Evolutionary conservation across 2,329 filamentous ascomycete species (phyloP).

Genomic region (Calonectria pseudoreteaudii): DNA sequence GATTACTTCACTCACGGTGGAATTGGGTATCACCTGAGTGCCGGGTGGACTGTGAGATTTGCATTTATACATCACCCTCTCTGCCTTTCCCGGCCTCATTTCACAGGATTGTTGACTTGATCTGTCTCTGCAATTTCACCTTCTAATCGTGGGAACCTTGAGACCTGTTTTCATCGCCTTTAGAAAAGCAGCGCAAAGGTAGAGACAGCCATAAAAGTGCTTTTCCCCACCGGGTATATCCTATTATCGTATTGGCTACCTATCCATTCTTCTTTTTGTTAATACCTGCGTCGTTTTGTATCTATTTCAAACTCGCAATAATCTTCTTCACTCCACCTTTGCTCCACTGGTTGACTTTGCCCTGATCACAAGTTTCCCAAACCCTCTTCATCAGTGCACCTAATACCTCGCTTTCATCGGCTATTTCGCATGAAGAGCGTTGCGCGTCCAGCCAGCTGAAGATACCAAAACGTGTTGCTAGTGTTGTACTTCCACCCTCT

Average conservation of each 20-base stretch:
- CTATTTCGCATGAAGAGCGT: constrained; percentile 55
- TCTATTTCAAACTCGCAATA: constrained; percentile 28
- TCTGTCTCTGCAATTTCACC: neutral
- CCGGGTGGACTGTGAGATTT: too few species aligned
- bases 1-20: too few species aligned
- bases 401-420: constrained; percentile 61
- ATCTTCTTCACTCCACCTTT: constrained; percentile 56
- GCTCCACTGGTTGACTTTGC: constrained; percentile 77
- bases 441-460: constrained; percentile 80
- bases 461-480: constrained; percentile 81
- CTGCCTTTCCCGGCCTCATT: too few species aligned
- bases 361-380: constrained; percentile 74
- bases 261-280: constrained; percentile 15
- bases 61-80: too few species aligned
- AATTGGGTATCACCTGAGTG: too few species aligned
- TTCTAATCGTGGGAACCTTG: neutral
- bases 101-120: too few species aligned
- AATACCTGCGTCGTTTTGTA: neutral
- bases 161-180: neutral
- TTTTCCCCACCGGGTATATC: constrained; percentile 35
- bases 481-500: constrained; percentile 80
- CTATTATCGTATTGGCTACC: constrained; percentile 24
- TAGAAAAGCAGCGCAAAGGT: neutral
- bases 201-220: neutral
- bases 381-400: constrained; percentile 68